phyloP scores from a whole-genome alignment of 2,329 filamentous ascomycete species.

The Ramularia collo-cygni region DNA sequence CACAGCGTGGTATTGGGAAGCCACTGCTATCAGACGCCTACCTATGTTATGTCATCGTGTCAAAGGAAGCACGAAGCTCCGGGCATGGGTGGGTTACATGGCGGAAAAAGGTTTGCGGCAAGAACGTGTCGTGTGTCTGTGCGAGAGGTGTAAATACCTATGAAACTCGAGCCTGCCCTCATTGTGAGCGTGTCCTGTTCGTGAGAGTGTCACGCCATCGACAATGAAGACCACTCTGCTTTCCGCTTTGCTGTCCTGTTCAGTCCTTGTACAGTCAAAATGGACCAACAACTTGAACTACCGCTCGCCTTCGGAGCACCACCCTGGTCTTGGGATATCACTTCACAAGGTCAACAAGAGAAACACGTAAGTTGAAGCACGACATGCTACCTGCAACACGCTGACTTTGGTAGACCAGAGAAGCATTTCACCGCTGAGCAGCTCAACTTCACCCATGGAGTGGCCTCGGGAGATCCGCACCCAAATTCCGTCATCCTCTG shows the following conservation, averaged over 20 bases:
- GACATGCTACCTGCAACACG: neutral
- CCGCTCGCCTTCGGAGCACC: conserved; percentile 57
- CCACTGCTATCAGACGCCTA: too few relatives aligned
- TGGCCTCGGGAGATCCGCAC: conserved; percentile 39
- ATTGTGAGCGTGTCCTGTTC: too few relatives aligned
- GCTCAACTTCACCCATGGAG: conserved; percentile 57
- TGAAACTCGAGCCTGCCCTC: too few relatives aligned
- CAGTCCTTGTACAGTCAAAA: conserved; percentile 13
- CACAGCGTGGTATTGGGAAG: too few relatives aligned
- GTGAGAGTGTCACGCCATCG: too few relatives aligned
- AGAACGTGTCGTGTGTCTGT: too few relatives aligned
- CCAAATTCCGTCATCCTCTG: conserved; percentile 36
- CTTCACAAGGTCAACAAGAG: conserved; percentile 55
- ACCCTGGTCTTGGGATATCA: conserved; percentile 58
- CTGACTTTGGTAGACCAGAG: conserved; percentile 31
- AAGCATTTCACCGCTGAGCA: conserved; percentile 39
- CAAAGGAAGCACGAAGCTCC: too few relatives aligned
- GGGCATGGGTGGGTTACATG: too few relatives aligned
- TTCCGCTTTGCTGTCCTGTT: conserved; percentile 8
- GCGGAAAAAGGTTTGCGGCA: too few relatives aligned
- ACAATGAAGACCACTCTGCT: conserved; percentile 14
- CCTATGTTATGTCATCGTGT: too few relatives aligned
- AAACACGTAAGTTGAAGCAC: conserved; percentile 25
- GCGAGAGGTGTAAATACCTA: too few relatives aligned
- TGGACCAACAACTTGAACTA: conserved; percentile 57